Conservation (phyloP, 2,329 filamentous ascomycete species). For the Talaromyces rugulosus region DNA sequence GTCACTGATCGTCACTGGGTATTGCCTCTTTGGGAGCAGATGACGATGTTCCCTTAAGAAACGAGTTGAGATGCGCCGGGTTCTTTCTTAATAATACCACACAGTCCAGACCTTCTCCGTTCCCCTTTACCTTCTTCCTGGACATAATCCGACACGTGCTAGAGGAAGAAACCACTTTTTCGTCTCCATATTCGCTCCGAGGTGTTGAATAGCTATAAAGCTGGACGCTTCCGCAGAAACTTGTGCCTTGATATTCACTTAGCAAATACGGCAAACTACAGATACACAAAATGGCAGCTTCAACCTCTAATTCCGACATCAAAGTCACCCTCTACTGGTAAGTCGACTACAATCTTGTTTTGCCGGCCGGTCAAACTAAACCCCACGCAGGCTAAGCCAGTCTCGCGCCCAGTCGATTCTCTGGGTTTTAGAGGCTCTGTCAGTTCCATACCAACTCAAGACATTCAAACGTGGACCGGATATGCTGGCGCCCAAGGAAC, state of each 20-base stretch:
- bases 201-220: not conserved
- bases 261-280: not conserved
- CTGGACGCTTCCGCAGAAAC: not conserved
- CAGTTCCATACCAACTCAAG: conserved; percentile 73
- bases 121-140: not conserved
- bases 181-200: not conserved
- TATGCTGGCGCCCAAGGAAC: conserved; percentile 67
- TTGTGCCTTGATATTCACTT: not conserved
- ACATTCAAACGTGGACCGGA: conserved; percentile 66
- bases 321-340: conserved; percentile 15
- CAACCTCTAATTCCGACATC: conserved; percentile 5
- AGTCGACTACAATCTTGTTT: not conserved
- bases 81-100: no score
- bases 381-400: conserved; percentile 66
- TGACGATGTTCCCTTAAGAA: not conserved
- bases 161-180: not conserved
- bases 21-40: not conserved
- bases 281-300: conserved; percentile 6
- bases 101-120: no score
- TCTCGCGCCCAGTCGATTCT: conserved; percentile 79
- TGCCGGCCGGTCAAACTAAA: not conserved
- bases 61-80: not conserved
- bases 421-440: conserved; percentile 81
- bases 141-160: not conserved
- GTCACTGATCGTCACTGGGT: not conserved